Conservation (phyloP, 2,329 filamentous ascomycete species). For the Neonectria faginata region DNA sequence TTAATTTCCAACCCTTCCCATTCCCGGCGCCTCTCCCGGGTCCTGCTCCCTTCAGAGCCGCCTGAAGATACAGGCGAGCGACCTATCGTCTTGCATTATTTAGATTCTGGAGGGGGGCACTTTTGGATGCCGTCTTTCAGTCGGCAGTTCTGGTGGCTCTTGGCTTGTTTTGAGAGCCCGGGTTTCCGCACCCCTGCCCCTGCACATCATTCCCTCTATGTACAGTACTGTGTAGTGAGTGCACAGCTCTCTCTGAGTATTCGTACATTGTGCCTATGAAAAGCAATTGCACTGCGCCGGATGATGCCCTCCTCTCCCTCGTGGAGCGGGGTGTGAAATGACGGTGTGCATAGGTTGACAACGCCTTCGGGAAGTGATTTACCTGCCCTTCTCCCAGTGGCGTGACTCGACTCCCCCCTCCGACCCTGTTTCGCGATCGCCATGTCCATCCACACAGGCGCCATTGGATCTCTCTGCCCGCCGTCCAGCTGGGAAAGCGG, state of each 20-base stretch:
- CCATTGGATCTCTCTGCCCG: background rate
- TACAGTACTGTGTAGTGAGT: no score
- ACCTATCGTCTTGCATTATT: slow-evolving; percentile 31
- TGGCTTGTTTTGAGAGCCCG: slow-evolving; percentile 22
- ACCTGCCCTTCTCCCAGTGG: slow-evolving; percentile 11
- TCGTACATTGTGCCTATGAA: background rate
- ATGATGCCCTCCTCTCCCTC: background rate
- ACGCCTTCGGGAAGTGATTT: slow-evolving; percentile 25
- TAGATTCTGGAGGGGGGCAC: slow-evolving; percentile 21
- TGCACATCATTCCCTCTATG: slow-evolving; percentile 34
- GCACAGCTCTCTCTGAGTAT: background rate
- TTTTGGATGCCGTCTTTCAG: slow-evolving; percentile 36
- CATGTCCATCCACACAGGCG: background rate
- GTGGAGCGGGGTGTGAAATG: slow-evolving; percentile 40
- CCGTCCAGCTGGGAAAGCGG: slow-evolving; percentile 1
- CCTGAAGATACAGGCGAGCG: slow-evolving; percentile 12
- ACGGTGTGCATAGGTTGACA: slow-evolving; percentile 39
- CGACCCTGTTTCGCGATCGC: slow-evolving; percentile 17
- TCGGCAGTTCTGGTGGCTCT: slow-evolving; percentile 41
- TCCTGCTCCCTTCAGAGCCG: background rate
- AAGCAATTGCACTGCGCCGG: no score
- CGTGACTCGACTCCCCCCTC: slow-evolving; percentile 6
- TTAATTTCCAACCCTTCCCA: slow-evolving; percentile 17
- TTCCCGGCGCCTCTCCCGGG: background rate
- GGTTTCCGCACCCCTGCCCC: slow-evolving; percentile 34